Evolutionary conservation across 805 yeast genomes (phyloP).

Genomic region (Candida saitoana): DNA sequence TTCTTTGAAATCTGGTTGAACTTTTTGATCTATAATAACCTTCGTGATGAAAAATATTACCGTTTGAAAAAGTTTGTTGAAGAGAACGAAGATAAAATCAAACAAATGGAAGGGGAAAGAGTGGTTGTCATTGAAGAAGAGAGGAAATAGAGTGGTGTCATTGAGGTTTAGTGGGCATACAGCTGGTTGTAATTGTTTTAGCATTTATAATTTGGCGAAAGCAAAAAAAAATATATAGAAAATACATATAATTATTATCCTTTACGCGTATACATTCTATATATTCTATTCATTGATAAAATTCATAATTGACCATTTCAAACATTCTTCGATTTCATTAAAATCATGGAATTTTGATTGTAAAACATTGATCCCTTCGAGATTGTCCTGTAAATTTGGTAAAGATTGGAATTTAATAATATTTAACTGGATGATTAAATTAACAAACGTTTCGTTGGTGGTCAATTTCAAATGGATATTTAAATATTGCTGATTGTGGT

Average conservation of each 20-base stretch:
- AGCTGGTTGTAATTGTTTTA: neutral
- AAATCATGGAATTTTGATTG: conserved; percentile 48
- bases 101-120: conserved; percentile 24
- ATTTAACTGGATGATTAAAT: conserved; percentile 32
- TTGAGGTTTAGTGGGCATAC: neutral
- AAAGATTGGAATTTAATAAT: conserved; percentile 26
- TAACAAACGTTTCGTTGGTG: conserved; percentile 39
- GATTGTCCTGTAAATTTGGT: conserved; percentile 23
- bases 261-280: neutral
- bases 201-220: neutral
- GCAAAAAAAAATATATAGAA: too few relatives aligned
- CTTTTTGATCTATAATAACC: conserved; percentile 54
- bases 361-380: conserved; percentile 36
- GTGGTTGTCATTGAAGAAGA: conserved; percentile 27
- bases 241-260: neutral
- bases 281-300: conserved; percentile 15
- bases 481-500: conserved; percentile 15
- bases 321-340: conserved; percentile 51
- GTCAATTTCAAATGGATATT: conserved; percentile 29
- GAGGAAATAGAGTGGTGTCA: conserved; percentile 4
- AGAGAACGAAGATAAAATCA: conserved; percentile 35
- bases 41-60: conserved; percentile 60
- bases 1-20: conserved; percentile 70
- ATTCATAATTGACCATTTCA: conserved; percentile 48
- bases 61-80: conserved; percentile 41